A percentile compares a stretch with the other conserved stretches of the same genome.
Evolutionary conservation across 495 filamentous ascomycete genomes (phyloP).

Genomic region (Sphaerosporella brunnea): DNA sequence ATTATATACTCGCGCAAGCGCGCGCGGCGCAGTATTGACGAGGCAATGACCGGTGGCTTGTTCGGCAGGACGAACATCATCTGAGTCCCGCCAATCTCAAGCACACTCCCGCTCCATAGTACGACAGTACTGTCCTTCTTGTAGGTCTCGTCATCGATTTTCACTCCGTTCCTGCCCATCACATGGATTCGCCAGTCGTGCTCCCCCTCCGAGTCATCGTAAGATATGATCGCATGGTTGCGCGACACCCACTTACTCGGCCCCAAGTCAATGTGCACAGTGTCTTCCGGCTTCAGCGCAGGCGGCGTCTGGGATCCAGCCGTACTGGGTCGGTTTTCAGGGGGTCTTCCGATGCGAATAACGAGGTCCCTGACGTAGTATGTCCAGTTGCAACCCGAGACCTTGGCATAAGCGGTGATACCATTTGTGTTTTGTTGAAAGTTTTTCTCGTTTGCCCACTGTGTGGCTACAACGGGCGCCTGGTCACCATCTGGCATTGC

Average conservation of each 20-base stretch:
- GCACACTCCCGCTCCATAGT: conserved; percentile 66
- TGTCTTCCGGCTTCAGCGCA: conserved; percentile 22
- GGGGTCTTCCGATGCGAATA: conserved; percentile 69
- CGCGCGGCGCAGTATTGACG: conserved; percentile 36
- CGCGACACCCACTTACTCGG: conserved; percentile 85
- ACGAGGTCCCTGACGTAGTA: conserved; percentile 70
- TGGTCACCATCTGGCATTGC: conserved; percentile 39
- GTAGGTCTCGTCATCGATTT: conserved; percentile 51
- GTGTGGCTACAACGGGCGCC: conserved; percentile 38
- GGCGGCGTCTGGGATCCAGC: conserved; percentile 20
- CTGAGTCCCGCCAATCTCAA: conserved; percentile 77
- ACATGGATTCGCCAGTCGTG: conserved; percentile 63
- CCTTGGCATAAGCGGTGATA: conserved; percentile 81
- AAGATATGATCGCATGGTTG: conserved; percentile 70
- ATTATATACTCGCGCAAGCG: conserved; percentile 26
- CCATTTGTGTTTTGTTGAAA: conserved; percentile 51
- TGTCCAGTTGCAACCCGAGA: conserved; percentile 82
- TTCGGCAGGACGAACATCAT: conserved; percentile 95
- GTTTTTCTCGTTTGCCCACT: conserved; percentile 54
- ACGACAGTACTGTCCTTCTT: conserved; percentile 45
- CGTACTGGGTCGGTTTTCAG: conserved; percentile 33
- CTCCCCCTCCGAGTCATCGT: conserved; percentile 41
- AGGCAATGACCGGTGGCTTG: conserved; percentile 38
- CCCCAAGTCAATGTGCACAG: conserved; percentile 78
- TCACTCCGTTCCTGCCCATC: conserved; percentile 78